Evolutionary conservation across 352 stramenopile species (phyloP), one percentile per base, ranked within the genome.

Genomic region (Pythium monospermum): DNA sequence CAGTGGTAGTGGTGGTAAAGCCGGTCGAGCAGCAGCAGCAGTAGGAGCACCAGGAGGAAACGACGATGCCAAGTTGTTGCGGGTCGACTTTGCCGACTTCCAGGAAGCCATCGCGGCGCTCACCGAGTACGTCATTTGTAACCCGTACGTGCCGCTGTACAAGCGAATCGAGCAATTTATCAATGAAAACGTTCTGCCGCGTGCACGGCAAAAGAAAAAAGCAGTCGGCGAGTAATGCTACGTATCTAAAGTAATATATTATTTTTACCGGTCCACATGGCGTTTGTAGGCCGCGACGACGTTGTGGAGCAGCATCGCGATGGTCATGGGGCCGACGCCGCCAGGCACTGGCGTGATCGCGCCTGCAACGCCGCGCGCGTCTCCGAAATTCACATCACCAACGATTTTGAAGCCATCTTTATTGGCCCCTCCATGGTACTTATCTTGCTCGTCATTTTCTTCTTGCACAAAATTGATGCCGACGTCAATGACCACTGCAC

Each of bases 251-350:
- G 30, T 8, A 39, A 27, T 41, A 49, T 25, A 66, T 42, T 65
- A 4, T 28, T 13, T 6, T 19, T 26, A 28, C 3, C 50, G 69
- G 18, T 66, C 63, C 50, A 86, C 80, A 26, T 72, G 72, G 35
- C 76, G 76, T 54, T 83, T 87, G 66, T 82, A 91, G 1, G 80
- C 76, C 3, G 73, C 71, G 19, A 91, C 73, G 26, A 91, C 80
- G 66, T 97, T 97, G 38, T 93, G 79, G 33, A 97, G 84, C 49
- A 97, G 64, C 89, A 96, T 98, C 8, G 93, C 86, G 56, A 98
- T 98, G 10, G 94, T 99, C 96, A 99, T 99, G 15, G 97, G 97
- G 2, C 97, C 97, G 35, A 99, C 97, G 50, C 97, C 97, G 27
- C 85, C 84, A 12, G 96, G 95, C n/a, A 99, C 97, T 2, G 97